Evolutionary conservation across 129 eudicot species (phyloP).

Genomic region (Lonicera japonica): DNA sequence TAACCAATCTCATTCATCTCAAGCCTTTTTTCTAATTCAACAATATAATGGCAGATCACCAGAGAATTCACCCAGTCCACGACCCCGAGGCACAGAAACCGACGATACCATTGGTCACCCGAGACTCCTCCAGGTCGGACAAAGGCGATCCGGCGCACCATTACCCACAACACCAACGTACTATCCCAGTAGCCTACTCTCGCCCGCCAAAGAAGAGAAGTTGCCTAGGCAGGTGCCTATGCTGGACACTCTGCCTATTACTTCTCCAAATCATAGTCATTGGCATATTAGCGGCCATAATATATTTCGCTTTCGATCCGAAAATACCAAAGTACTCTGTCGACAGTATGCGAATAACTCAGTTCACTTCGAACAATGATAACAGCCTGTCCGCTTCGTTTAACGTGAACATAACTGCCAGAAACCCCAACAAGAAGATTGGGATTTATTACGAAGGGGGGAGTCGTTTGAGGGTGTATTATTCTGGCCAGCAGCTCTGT

Average conservation of each 20-base stretch:
- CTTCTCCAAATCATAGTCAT: slow-evolving; percentile 32
- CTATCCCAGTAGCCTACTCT: slow-evolving; percentile 45
- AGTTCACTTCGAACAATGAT: slow-evolving; percentile 38
- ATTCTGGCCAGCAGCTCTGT: slow-evolving; percentile 42
- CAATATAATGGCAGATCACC: slow-evolving; percentile 38
- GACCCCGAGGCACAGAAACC: slow-evolving; percentile 51
- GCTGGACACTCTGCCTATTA: slow-evolving; percentile 45
- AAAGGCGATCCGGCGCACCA: slow-evolving; percentile 42
- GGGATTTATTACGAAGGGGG: slow-evolving; percentile 76
- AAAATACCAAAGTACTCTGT: slow-evolving; percentile 74
- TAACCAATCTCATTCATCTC: neutral
- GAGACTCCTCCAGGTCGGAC: slow-evolving; percentile 51
- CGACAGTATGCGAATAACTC: slow-evolving; percentile 49
- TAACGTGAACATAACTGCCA: slow-evolving; percentile 67
- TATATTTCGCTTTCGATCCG: slow-evolving; percentile 72
- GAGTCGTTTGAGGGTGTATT: slow-evolving; percentile 50
- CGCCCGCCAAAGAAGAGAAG: slow-evolving; percentile 52
- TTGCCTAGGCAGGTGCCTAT: slow-evolving; percentile 45
- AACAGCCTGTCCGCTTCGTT: slow-evolving; percentile 66
- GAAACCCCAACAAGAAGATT: slow-evolving; percentile 77
- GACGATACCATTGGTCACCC: slow-evolving; percentile 51
- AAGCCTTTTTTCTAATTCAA: neutral
- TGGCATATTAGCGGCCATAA: slow-evolving; percentile 55
- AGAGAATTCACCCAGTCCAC: slow-evolving; percentile 41
- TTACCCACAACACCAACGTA: slow-evolving; percentile 24